Base-by-base conservation (phyloP, 805 yeast genomes). In the Metschnikowia hibisci region DNA sequence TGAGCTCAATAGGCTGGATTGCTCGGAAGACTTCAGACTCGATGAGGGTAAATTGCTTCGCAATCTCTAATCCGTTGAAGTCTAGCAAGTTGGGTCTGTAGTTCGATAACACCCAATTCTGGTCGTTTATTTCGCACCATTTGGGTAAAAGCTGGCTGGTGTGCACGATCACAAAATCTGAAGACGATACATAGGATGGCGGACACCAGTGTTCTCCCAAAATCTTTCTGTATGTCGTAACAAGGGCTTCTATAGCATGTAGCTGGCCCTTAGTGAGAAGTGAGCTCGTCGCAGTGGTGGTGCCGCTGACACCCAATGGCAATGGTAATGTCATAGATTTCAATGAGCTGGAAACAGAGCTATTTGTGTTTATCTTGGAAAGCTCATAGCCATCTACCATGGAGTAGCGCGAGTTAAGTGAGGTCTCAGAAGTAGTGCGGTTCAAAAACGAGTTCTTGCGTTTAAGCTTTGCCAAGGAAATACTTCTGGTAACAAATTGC, bases 11-110 rank as follows among this genome's bases (percentile, higher is more conserved):
- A 2, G 84, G 78, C 53, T 74, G 75, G 42, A 86, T 78, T 0
- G 76, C 63, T 47, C 86, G 69, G 61, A 81, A 85, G 37, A 86
- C 72, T 32, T 71, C 73, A 2, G 85, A 78, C 57, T 86, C 95
- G 47, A 86, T 76, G 14, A 84, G 63, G 0, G 93, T 84, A 36
- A 86, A 64, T 51, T 85, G 93, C 55, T 84, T 85, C 2, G 93
- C 90, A 18, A 84, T 67, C 53, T 85, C 93, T 52, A 84, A 66
- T 0, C 88, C 82, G 58, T 83, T 84, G 52, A 81, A 70, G 47
- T 82, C 80, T 30, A 78, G 56, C 32, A 80, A 61, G 35, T 76
- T 71, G 13, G 78, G 71, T 45, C 81, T 71, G 51, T 74, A 76
- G 47, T 74, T 76, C 7, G 76, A 64, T 43, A 78, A 66, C 20